Evolutionary conservation across 805 yeast species (phyloP), one percentile per base, ranked within the genome.

Genomic region (Candida berthetii): DNA sequence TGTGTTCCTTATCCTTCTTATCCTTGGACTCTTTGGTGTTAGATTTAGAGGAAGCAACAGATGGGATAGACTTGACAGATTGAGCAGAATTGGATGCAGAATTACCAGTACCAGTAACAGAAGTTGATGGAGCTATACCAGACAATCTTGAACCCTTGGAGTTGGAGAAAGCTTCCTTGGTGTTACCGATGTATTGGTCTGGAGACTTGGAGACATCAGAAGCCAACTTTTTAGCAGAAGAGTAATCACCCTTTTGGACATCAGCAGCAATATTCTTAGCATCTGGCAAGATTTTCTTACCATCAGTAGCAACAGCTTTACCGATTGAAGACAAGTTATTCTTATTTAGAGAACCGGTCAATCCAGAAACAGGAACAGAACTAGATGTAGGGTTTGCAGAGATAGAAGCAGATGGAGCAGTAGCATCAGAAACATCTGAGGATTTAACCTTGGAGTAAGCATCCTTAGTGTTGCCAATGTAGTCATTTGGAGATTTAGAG

Each of bases 171-270:
- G 48, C 44, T 3, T 32, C 27, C 36, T 39, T 42, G 5, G 47
- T 42, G 39, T 42, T 40, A 15, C 41, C 42, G 28, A 39, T 17
- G 24, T 39, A 19, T 14, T 37, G 28, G 22, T 42, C 40, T 29
- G 44, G 41, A 19, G 37, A 36, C 18, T 34, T 34, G 13, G 38
- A 33, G 22, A 40, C 41, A 17, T 44, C 42, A 8, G 40, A 16
- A 20, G 42, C 49, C 4, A 43, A 16, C 13, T 37, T 29, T 15
- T 44, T 35, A 7, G 43, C 43, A 42, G 48, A 52, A 57, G 61
- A 53, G 14, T 37, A 16, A 11, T 48, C 50, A 27, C 57, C 52
- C 38, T 52, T 55, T 14, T 49, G 46, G 7, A 54, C 32, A 27
- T 40, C 45, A 7, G 25, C 35, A 4, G 48, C 44, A 24, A 45